Conservation (phyloP, 257 asterid species). For the Solanum phureja region DNA sequence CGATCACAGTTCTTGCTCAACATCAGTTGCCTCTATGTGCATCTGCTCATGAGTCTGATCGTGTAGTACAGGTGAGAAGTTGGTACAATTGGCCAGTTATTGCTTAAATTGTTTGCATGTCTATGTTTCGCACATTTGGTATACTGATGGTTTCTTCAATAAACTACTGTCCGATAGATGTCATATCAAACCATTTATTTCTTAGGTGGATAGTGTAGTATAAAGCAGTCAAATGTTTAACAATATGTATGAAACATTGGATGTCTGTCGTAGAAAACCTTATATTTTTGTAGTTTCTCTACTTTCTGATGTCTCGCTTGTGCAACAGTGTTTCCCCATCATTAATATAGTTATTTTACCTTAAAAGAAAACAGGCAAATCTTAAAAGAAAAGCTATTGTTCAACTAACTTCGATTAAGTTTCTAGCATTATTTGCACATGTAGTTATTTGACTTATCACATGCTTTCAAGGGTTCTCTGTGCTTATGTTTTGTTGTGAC, state of each 20-base stretch:
- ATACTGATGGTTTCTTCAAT: background rate
- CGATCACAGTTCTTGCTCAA: conserved; percentile 74
- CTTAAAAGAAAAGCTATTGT: background rate
- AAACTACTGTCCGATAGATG: background rate
- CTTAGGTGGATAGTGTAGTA: background rate
- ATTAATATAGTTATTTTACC: background rate
- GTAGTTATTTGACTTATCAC: background rate
- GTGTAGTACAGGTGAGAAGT: conserved; percentile 78
- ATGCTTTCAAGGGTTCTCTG: background rate
- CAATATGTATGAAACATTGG: background rate
- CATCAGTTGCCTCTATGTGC: conserved; percentile 94
- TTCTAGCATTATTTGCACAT: background rate
- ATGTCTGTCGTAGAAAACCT: background rate
- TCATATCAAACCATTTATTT: background rate
- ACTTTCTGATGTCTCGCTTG: background rate
- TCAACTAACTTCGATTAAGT: background rate
- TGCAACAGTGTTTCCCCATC: background rate
- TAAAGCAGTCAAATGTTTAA: background rate
- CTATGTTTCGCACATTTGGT: background rate
- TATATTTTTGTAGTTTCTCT: background rate
- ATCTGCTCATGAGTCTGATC: conserved; percentile 87
- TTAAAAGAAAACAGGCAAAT: background rate
- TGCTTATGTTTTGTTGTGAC: background rate
- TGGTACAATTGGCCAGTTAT: background rate
- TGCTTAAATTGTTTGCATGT: background rate